Evolutionary conservation across 495 filamentous ascomycete species (phyloP), one percentile per base, ranked within the genome.

Genomic region (Paragyromitra xinjiangensis): DNA sequence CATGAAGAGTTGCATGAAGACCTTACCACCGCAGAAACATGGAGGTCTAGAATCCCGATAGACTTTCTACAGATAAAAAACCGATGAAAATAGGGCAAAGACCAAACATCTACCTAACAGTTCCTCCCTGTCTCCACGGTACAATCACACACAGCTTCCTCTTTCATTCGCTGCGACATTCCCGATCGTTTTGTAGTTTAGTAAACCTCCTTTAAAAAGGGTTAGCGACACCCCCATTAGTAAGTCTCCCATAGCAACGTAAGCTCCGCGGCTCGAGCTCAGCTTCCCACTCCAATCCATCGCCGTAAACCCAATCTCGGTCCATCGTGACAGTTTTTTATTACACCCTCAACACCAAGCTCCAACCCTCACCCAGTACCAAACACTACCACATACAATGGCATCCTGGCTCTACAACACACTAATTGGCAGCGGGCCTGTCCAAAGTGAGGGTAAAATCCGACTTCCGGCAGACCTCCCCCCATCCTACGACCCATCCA

Each of bases 361-460:
- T 40, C 8, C 11, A 40, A 45, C 19, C 39, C 58, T 67, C 40
- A n/a, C 45, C 11, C n/a, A 53, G 14, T 1, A 61, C 3, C 42
- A 34, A 45, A 4, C 29, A 19, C 26, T 16, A 22, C 16, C 53
- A 55, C 42, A 48, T 16, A 63, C 73, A 77, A 79, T 79, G 77
- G 42, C 74, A 77, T 78, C 77, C 14, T 81, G 79, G 79, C 64
- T 81, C 62, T 81, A 81, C 72, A 81, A 80, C 22, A 77, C 77
- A 8, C 24, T 81, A 45, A 22, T 80, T 55, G 72, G 78, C 44
- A 40, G 68, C 44, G 72, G 67, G 24, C 66, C 56, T 78, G 19
- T 63, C 63, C 69, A 64, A 76, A 68, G 55, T 24, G 68, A 71
- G 42, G 73, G 68, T 26, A 73, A 64, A 50, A 77, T 77, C n/a